Evolutionary conservation across 2,329 filamentous ascomycete genomes (phyloP).

Genomic region (Metarhizium anisopliae): DNA sequence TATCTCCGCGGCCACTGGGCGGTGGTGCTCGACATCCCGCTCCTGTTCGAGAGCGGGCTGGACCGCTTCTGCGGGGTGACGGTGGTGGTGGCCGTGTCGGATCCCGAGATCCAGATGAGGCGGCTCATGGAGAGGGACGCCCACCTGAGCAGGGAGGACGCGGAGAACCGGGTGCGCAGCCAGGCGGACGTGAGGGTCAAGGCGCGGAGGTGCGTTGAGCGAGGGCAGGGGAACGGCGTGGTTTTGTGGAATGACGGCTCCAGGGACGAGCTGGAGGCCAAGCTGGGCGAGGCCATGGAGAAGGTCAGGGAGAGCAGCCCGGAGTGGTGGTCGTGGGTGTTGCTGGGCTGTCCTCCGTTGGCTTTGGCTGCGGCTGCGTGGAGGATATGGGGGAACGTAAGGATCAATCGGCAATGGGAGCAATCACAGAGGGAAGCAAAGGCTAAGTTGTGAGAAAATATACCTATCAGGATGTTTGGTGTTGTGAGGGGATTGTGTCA

Average conservation of each 20-base stretch:
- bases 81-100: conserved; percentile 75
- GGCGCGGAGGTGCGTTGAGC: conserved; percentile 61
- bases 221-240: conserved; percentile 57
- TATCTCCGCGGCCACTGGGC: conserved; percentile 77
- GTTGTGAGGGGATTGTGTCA: too few relatives aligned
- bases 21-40: conserved; percentile 82
- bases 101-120: conserved; percentile 74
- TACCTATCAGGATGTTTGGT: too few relatives aligned
- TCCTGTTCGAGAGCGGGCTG: conserved; percentile 83
- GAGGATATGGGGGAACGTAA: conserved; percentile 64
- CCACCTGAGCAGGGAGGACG: conserved; percentile 77
- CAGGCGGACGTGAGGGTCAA: conserved; percentile 83
- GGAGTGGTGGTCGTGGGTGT: conserved; percentile 73
- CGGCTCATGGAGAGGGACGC: conserved; percentile 66
- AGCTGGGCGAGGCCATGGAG: conserved; percentile 58
- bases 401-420: conserved; percentile 63
- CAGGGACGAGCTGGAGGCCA: conserved; percentile 56
- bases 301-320: conserved; percentile 57
- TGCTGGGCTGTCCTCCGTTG: conserved; percentile 64
- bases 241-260: conserved; percentile 88
- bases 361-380: conserved; percentile 60
- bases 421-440: conserved; percentile 36
- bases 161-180: conserved; percentile 73
- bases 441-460: conserved; percentile 5
- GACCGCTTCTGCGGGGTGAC: conserved; percentile 80